Conservation (phyloP, 2,329 filamentous ascomycete species). For the Teratosphaeria viscida region DNA sequence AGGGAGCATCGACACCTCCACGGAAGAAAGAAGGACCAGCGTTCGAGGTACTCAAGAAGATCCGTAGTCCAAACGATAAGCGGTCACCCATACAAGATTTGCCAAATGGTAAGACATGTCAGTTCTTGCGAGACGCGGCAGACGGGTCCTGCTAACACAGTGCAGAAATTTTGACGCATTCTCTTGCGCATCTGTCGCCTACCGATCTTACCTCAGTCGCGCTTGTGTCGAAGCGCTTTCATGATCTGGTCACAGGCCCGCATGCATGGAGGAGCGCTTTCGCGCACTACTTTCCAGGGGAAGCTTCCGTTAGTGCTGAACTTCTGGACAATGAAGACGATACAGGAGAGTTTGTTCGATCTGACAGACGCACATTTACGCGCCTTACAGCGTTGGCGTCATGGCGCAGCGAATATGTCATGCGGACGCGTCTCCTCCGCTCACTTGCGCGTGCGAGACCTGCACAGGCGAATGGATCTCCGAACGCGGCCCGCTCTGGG, state of each 20-base stretch:
- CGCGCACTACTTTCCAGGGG: constrained; percentile 76
- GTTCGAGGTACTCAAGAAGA: constrained; percentile 44
- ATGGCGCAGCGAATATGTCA: constrained; percentile 91
- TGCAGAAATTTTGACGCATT: constrained; percentile 81
- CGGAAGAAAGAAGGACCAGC: constrained; percentile 34
- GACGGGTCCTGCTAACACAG: constrained; percentile 8
- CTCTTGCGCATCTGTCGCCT: constrained; percentile 80
- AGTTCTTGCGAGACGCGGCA: background rate
- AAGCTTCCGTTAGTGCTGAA: constrained; percentile 43
- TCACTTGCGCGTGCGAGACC: constrained; percentile 77
- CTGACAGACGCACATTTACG: constrained; percentile 69
- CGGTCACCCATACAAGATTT: constrained; percentile 48
- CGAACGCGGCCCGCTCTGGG: constrained; percentile 43
- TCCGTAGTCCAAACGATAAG: constrained; percentile 33
- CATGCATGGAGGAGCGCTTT: constrained; percentile 94
- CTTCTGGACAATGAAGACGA: constrained; percentile 32
- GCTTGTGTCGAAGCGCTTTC: constrained; percentile 79
- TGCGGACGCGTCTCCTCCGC: constrained; percentile 72
- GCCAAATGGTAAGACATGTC: constrained; percentile 63
- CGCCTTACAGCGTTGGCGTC: constrained; percentile 75
- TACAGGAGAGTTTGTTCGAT: constrained; percentile 49
- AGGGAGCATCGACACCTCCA: constrained; percentile 27
- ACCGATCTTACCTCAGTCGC: constrained; percentile 73
- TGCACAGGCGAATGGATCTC: constrained; percentile 40
- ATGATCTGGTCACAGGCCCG: constrained; percentile 75